Conservation (phyloP, 768 basidiomycete species). For the Pleurotus sapidus region DNA sequence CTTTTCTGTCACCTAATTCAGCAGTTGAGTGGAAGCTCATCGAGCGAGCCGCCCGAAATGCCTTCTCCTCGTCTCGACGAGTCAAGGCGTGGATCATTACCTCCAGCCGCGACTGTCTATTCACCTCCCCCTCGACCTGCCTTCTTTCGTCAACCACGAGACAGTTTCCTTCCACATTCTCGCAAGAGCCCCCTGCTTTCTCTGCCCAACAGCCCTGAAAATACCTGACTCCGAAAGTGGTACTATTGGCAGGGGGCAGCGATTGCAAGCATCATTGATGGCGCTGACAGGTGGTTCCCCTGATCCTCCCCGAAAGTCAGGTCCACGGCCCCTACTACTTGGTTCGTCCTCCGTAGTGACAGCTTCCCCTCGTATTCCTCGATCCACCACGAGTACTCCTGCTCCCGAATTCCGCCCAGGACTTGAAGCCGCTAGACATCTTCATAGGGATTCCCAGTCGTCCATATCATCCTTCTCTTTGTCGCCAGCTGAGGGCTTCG, state of each 20-base stretch:
- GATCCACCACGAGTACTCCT: slow-evolving; percentile 33
- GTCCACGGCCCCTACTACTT: slow-evolving; percentile 66
- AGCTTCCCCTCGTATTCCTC: slow-evolving; percentile 22
- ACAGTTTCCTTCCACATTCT: slow-evolving; percentile 41
- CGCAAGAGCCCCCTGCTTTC: slow-evolving; percentile 25
- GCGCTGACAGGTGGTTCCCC: slow-evolving; percentile 32
- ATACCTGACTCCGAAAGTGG: slow-evolving; percentile 24
- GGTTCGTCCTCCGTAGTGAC: slow-evolving; percentile 47
- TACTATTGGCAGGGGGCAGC: slow-evolving; percentile 33
- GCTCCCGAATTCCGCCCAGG: slow-evolving; percentile 37
- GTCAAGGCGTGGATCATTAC: slow-evolving; percentile 37
- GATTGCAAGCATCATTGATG: slow-evolving; percentile 41
- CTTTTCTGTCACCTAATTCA: slow-evolving; percentile 1
- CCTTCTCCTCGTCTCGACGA: neutral
- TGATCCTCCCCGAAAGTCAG: slow-evolving; percentile 39
- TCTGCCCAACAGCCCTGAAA: slow-evolving; percentile 30
- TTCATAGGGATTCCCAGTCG: slow-evolving; percentile 57
- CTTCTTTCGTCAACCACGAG: slow-evolving; percentile 55
- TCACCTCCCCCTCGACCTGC: slow-evolving; percentile 58
- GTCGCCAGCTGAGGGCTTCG: slow-evolving; percentile 50
- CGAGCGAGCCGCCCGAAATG: neutral
- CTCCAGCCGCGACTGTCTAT: slow-evolving; percentile 33
- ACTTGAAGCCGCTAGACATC: slow-evolving; percentile 41
- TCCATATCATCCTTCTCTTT: slow-evolving; percentile 52
- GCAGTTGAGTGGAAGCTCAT: slow-evolving; percentile 3